Base-by-base conservation (phyloP, 108 stramenopile genomes). In the Fistulifera pelliculosa region DNA sequence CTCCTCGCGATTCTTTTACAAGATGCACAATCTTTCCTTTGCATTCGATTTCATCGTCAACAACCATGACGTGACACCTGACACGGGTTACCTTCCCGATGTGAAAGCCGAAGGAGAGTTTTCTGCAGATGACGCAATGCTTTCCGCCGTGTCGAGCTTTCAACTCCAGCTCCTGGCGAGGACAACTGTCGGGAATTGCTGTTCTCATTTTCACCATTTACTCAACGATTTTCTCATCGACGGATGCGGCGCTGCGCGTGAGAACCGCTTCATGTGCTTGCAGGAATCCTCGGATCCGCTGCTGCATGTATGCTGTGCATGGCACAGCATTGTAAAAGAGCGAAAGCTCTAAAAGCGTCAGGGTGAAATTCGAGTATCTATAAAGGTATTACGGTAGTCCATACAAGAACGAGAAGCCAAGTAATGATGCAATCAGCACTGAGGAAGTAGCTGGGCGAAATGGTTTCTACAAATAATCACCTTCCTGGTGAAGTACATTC, bases 151-250 rank as follows among this genome's bases (percentile, higher is more conserved):
- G 17, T 42, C 65, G 6, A 58, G 57, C 1, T 31, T 66, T 10
- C 45, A 58, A 41, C 42, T 60, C 39, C 65, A 66, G 18, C 58
- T 66, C 15, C 28, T 52, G 49, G 56, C 57, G 10, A 13, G 54
- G 22, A 51, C 42, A 25, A 52, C 58, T 1, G 40, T 66, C 26
- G 65, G 52, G 21, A 66, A 66, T 38, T 66, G 65, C 50, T 66
- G 65, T 38, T 58, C 57, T 14, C 58, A 66, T 49, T 66, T 66
- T 52, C 65, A 66, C 28, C 18, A 19, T 16, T 38, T 66, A 13
- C 39, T 66, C 0, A 41, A 38, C 23, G 65, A 66, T 38, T 58
- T 66, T 38, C 65, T 66, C 4, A 28, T 15, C 15, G 65, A 58
- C 11, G 65, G 65, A 14, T 58, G 56, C 21, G 65, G 65, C n/a